Evolutionary conservation across 768 basidiomycete species (phyloP).

Genomic region (Rhizopogon rudus): DNA sequence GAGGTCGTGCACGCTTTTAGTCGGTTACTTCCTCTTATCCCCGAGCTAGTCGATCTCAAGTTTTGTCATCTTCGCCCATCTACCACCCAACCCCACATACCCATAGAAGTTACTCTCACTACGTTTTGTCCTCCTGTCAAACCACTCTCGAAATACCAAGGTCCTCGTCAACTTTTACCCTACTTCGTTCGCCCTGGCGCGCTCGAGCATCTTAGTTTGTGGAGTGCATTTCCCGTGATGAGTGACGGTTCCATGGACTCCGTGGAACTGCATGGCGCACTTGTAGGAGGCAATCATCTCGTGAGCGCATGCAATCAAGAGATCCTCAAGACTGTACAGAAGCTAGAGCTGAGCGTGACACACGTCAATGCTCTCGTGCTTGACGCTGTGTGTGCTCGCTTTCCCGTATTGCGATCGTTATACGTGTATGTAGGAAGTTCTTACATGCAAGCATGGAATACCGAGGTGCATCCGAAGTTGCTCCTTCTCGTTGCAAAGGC

Average conservation of each 20-base stretch:
- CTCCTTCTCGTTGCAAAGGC: background rate
- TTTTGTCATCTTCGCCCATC: background rate
- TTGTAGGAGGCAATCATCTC: background rate
- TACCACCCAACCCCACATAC: background rate
- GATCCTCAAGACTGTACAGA: background rate
- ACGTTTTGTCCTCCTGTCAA: background rate
- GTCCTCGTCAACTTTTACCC: slow-evolving; percentile 2
- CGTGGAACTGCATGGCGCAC: background rate
- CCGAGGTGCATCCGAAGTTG: background rate
- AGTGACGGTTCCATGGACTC: background rate
- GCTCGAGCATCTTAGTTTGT: background rate
- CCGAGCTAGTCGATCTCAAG: slow-evolving; percentile 2
- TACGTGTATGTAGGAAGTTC: background rate
- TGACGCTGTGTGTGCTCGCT: background rate
- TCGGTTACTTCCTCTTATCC: background rate
- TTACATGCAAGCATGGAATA: background rate
- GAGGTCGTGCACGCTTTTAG: background rate
- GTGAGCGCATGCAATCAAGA: background rate
- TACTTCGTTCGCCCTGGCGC: slow-evolving; percentile 2
- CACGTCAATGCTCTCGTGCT: slow-evolving; percentile 1
- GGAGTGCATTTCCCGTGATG: background rate
- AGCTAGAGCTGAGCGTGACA: background rate
- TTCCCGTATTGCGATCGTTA: slow-evolving; percentile 1
- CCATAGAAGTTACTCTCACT: background rate
- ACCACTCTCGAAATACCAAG: slow-evolving; percentile 2